Percentiles rank a stretch among this genome's conserved stretches.
These are phyloP conservation scores for Xylaria sp. DNA, from an alignment of 2,329 filamentous ascomycete species.

Conservation along the genomic window DNA sequence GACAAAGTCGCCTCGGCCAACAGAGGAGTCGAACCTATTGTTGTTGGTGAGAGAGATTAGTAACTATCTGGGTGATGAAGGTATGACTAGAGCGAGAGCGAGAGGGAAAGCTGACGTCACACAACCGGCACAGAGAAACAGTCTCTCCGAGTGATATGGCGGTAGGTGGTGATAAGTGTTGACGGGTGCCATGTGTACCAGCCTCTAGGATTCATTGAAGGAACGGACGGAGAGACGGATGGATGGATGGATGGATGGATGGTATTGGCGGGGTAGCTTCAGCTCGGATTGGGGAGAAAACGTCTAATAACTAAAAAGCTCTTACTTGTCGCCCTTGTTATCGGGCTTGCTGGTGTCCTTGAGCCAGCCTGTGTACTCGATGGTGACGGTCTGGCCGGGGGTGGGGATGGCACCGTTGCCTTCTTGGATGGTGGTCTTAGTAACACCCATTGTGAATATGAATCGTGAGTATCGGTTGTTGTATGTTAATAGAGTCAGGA, in stretches of 20 bases:
- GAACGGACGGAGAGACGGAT: neutral
- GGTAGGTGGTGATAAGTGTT: neutral
- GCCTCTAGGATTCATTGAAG: neutral
- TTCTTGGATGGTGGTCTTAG: constrained; percentile 69
- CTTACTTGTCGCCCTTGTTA: constrained; percentile 78
- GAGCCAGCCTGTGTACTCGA: constrained; percentile 92
- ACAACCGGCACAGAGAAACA: neutral
- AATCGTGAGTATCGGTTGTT: constrained; percentile 14
- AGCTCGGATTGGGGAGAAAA: neutral
- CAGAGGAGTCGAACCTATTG: constrained; percentile 87
- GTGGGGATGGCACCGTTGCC: constrained; percentile 73
- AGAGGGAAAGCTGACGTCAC: constrained; percentile 29
- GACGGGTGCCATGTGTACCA: neutral
- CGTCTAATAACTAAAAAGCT: constrained; percentile 34
- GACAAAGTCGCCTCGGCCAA: constrained; percentile 79
- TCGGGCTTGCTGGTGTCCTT: constrained; percentile 71
- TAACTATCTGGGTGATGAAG: neutral
- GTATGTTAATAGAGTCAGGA: neutral
- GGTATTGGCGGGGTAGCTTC: constrained; percentile 34
- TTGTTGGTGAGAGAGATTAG: constrained; percentile 12
- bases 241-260: constrained; percentile 7
- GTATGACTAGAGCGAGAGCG: neutral
- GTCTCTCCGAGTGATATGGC: neutral
- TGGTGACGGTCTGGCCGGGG: constrained; percentile 78
- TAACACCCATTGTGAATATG: constrained; percentile 73